These are phyloP conservation scores for Sutorius eximius DNA, from an alignment of 1,284 basidiomycete genomes.

Conservation along the genomic window DNA sequence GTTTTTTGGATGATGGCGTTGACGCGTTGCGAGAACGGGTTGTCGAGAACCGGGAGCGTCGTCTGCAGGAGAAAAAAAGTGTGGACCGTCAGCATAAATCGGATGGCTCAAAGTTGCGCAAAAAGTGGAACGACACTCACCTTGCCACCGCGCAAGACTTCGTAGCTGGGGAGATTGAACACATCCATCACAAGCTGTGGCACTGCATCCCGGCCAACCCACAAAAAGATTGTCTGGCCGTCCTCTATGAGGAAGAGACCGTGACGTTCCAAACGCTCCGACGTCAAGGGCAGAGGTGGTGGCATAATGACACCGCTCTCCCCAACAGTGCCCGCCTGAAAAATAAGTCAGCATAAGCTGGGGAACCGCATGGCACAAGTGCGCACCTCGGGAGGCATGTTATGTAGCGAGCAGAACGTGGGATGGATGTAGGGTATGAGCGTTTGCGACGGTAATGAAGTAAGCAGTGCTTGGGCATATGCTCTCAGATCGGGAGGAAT, in stretches of 20 bases:
- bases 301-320: conserved; percentile 84
- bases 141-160: conserved; percentile 90
- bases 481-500: conserved; percentile 96
- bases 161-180: conserved; percentile 88
- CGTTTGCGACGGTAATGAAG: conserved; percentile 87
- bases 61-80: conserved; percentile 46
- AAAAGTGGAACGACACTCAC: conserved; percentile 41
- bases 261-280: conserved; percentile 92
- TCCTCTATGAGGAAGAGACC: conserved; percentile 98
- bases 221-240: conserved; percentile 96
- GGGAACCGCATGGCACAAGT: background rate
- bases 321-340: conserved; percentile 77
- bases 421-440: conserved; percentile 95
- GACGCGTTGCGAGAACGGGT: conserved; percentile 90
- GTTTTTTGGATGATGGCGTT: conserved; percentile 94
- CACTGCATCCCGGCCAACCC: conserved; percentile 96
- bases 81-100: conserved; percentile 7
- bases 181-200: conserved; percentile 94
- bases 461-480: conserved; percentile 92
- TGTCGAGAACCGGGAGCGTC: conserved; percentile 87
- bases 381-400: conserved; percentile 87
- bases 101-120: background rate
- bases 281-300: conserved; percentile 86
- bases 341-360: conserved; percentile 11
- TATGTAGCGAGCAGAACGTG: conserved; percentile 94